phyloP scores from a whole-genome alignment of 805 yeast genomes.

The Saturnispora zaruensis region DNA sequence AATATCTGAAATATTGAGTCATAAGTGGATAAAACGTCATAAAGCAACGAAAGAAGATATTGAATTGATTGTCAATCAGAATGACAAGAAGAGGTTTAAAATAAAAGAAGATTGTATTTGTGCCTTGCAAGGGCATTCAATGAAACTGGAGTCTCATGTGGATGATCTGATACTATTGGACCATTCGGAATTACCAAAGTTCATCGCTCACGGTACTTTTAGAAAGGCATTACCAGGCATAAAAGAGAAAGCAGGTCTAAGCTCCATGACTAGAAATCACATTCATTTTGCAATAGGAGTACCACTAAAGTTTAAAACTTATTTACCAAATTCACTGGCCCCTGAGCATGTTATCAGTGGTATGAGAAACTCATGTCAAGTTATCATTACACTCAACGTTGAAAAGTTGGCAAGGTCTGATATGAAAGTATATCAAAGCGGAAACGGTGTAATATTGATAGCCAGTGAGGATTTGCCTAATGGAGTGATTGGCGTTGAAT shows the following conservation, averaged over 20 bases:
- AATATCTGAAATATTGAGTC: conserved; percentile 43
- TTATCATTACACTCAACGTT: conserved; percentile 56
- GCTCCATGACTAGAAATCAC: conserved; percentile 70
- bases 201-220: conserved; percentile 77
- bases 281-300: conserved; percentile 72
- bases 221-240: conserved; percentile 39
- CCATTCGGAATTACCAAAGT: conserved; percentile 36
- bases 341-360: conserved; percentile 52
- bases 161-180: conserved; percentile 14
- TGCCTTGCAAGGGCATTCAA: conserved; percentile 91
- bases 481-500: conserved; percentile 43
- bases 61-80: conserved; percentile 47
- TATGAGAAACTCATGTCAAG: conserved; percentile 48
- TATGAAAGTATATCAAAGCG: conserved; percentile 49
- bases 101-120: conserved; percentile 41
- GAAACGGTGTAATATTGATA: conserved; percentile 68
- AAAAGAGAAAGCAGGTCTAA: conserved; percentile 46
- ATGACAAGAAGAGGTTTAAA: conserved; percentile 66
- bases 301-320: conserved; percentile 26
- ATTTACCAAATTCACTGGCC: not conserved
- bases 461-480: conserved; percentile 38
- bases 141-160: conserved; percentile 23
- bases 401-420: conserved; percentile 37
- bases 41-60: conserved; percentile 52
- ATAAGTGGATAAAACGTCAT: conserved; percentile 49